phyloP scores from a whole-genome alignment of 2,329 filamentous ascomycete genomes.

The Fusarium sp. region DNA sequence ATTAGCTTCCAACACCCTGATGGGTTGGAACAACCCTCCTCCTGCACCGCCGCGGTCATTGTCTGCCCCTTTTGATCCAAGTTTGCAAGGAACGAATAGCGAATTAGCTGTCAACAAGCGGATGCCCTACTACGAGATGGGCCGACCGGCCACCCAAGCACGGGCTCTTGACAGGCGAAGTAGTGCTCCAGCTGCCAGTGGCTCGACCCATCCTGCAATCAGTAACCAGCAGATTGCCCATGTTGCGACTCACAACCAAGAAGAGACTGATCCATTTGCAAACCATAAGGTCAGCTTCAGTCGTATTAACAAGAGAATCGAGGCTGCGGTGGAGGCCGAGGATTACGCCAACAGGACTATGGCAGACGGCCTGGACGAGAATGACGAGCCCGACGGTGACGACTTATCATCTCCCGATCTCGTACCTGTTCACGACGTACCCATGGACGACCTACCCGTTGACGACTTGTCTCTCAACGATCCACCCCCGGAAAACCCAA shows the following conservation, averaged over 20 bases:
- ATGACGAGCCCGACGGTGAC: not conserved
- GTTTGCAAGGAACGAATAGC: not conserved
- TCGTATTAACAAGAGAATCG: not conserved
- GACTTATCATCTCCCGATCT: not conserved
- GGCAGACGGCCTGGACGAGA: not conserved
- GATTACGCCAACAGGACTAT: not conserved
- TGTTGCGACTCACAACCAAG: not conserved
- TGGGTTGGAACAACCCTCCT: not conserved
- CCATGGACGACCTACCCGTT: not conserved
- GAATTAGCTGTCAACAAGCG: not conserved
- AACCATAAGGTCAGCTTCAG: not conserved
- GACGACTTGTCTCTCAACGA: not conserved
- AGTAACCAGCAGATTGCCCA: not conserved
- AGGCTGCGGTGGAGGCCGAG: not conserved
- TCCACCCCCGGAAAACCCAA: not conserved
- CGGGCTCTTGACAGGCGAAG: not conserved
- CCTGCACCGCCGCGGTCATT: not conserved
- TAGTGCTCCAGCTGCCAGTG: not conserved
- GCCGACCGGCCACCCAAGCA: not conserved
- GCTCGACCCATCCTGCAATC: not conserved
- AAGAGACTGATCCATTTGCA: not conserved
- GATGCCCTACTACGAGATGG: not conserved
- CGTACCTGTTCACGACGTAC: not conserved
- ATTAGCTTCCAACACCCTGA: not conserved
- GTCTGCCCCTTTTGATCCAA: not conserved